Percentiles rank a stretch among this genome's conserved stretches.
These are phyloP conservation scores for Macrophomina phaseolina DNA, from an alignment of 2,329 filamentous ascomycete species.

Conservation along the genomic window DNA sequence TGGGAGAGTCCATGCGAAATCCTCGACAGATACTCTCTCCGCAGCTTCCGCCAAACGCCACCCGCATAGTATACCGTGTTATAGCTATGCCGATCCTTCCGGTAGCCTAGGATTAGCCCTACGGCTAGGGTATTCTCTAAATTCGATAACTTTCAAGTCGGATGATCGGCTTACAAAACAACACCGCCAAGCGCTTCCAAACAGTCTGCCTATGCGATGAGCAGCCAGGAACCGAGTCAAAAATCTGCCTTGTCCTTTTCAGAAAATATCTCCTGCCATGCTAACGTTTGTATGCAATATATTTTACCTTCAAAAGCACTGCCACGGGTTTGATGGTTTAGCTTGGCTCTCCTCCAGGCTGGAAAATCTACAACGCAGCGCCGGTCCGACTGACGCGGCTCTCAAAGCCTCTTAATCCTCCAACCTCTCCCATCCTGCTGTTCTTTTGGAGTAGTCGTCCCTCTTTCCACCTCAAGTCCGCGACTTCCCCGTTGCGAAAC, in stretches of 20 bases:
- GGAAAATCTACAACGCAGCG: background rate
- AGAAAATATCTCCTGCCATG: too few species aligned
- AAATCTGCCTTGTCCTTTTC: background rate
- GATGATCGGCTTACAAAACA: background rate
- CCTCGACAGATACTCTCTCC: background rate
- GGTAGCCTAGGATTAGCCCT: background rate
- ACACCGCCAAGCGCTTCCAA: background rate
- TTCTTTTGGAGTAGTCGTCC: background rate
- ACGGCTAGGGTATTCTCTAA: background rate
- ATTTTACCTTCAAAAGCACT: background rate
- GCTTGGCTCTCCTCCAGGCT: background rate
- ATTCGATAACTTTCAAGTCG: background rate
- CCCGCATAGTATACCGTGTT: background rate
- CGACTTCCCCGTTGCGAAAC: background rate
- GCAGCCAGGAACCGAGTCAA: background rate
- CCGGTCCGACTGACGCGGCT: background rate
- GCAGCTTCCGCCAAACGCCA: background rate
- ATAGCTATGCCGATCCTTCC: background rate
- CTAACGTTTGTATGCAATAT: background rate
- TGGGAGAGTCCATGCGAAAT: background rate
- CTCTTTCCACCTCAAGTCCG: background rate
- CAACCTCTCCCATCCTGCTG: background rate
- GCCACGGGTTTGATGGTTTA: background rate
- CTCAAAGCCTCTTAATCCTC: background rate
- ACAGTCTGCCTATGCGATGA: background rate